phyloP scores from a whole-genome alignment of 495 filamentous ascomycete genomes.

The Aspergillus hancockii region DNA sequence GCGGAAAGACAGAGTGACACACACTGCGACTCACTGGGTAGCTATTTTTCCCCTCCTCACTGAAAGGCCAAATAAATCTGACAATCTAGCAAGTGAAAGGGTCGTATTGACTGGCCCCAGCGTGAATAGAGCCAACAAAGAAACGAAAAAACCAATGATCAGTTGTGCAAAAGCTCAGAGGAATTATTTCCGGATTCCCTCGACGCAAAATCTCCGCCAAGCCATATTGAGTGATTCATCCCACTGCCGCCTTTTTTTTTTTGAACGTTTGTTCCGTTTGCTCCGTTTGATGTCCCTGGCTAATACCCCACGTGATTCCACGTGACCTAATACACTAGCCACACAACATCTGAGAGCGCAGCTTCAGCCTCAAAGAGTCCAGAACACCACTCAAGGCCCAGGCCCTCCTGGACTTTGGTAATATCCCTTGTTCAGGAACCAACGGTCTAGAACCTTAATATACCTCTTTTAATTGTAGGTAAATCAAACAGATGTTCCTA shows the following conservation, averaged over 20 bases:
- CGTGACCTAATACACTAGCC: slow-evolving; percentile 17
- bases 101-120: background rate
- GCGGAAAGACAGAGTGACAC: background rate
- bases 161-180: slow-evolving; percentile 12
- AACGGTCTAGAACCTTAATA: slow-evolving; percentile 33
- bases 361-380: slow-evolving; percentile 25
- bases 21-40: slow-evolving; percentile 12
- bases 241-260: slow-evolving; percentile 17
- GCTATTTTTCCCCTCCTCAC: slow-evolving; percentile 2
- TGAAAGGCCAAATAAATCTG: background rate
- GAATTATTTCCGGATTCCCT: slow-evolving; percentile 25
- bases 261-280: slow-evolving; percentile 32
- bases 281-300: slow-evolving; percentile 25
- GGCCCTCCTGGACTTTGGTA: slow-evolving; percentile 31
- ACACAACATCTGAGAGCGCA: slow-evolving; percentile 3
- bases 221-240: slow-evolving; percentile 34
- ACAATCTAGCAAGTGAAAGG: background rate
- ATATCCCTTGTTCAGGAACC: slow-evolving; percentile 22
- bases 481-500: background rate
- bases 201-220: slow-evolving; percentile 35
- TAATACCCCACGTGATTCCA: slow-evolving; percentile 17
- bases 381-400: slow-evolving; percentile 33
- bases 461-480: slow-evolving; percentile 1
- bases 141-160: background rate
- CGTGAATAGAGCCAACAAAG: background rate